Evolutionary conservation across 2,329 filamentous ascomycete species (phyloP), one percentile per base, ranked within the genome.

Genomic region (Colletotrichum echinochloae): DNA sequence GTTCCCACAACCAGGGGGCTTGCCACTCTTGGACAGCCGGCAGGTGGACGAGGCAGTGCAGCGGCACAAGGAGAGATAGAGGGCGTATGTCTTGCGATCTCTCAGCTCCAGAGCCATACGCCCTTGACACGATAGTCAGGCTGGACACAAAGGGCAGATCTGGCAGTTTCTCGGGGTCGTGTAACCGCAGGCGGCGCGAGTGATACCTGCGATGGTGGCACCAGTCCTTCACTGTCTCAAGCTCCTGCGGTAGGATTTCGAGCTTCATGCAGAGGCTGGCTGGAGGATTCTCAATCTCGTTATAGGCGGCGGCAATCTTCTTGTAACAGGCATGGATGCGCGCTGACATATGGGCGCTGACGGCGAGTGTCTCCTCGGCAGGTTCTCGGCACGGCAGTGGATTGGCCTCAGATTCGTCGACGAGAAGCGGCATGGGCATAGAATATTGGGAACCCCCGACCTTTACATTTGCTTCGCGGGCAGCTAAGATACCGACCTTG

Each of bases 1-100:
- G 73, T 68, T 77, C 75, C 75, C 76, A 74, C 54, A 77, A 54
- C 72, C 74, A 77, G 52, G 71, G 74, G 18, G 49, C 46, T 16
- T 63, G 44, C 46, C 74, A 70, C 61, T 72, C 63, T 60, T 70
- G 52, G 11, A 75, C 73, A 26, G 65, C 63, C 41, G 76, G 73
- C 39, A 77, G 73, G 66, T 65, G 72, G 56, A 72, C 65, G 57
- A 73, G 71, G 66, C 75, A 72, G 49, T 76, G 69, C 39, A 77
- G 66, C 23, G 73, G 75, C 54, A 73, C 65, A 39, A 72, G 62
- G 11, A 54, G 56, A 23, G 75, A 77, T 41, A 76, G 20, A 51
- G 75, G 75, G 26, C 74, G 76, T 26, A 72, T 56, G 35, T 66
- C 70, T 56, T 35, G 55, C 33, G 57, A 57, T 23, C 30, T 8